These are phyloP conservation scores for Cytidiella melzeri DNA, from an alignment of 768 basidiomycete genomes.

Conservation along the genomic window DNA sequence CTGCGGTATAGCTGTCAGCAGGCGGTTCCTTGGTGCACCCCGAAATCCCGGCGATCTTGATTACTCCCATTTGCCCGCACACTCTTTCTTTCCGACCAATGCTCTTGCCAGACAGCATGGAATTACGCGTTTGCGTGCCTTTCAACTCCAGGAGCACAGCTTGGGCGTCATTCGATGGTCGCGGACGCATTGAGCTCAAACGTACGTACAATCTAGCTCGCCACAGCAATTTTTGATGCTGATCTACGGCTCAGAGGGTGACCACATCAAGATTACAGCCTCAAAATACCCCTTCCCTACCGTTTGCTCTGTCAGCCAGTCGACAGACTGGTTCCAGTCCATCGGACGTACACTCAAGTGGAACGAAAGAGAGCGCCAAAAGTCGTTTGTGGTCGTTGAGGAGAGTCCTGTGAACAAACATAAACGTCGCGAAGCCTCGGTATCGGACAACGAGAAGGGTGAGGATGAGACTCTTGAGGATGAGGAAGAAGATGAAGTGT, in stretches of 20 bases:
- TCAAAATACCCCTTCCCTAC: constrained; percentile 98
- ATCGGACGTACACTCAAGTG: constrained; percentile 96
- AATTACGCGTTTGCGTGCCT: constrained; percentile 96
- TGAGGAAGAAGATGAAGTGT: constrained; percentile 43
- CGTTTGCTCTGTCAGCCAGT: constrained; percentile 95
- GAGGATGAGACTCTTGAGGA: constrained; percentile 36
- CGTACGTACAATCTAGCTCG: constrained; percentile 49
- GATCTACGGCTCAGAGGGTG: constrained; percentile 67
- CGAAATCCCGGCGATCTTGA: constrained; percentile 92
- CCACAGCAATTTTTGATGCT: constrained; percentile 1
- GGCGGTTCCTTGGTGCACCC: constrained; percentile 98
- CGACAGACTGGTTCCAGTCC: constrained; percentile 97
- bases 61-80: constrained; percentile 97
- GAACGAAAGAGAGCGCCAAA: constrained; percentile 98
- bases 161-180: constrained; percentile 98
- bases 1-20: constrained; percentile 65
- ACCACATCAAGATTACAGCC: constrained; percentile 97
- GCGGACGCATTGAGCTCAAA: constrained; percentile 91
- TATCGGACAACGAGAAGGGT: constrained; percentile 31
- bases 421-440: constrained; percentile 11
- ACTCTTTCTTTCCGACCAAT: constrained; percentile 98
- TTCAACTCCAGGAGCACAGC: constrained; percentile 98
- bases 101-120: constrained; percentile 98
- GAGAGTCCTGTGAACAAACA: constrained; percentile 49
- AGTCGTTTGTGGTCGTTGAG: constrained; percentile 97